A percentile compares a stretch with the other conserved stretches of the same genome.
Conservation (phyloP, 108 stramenopile species). For the Skeletonema menzelii region DNA sequence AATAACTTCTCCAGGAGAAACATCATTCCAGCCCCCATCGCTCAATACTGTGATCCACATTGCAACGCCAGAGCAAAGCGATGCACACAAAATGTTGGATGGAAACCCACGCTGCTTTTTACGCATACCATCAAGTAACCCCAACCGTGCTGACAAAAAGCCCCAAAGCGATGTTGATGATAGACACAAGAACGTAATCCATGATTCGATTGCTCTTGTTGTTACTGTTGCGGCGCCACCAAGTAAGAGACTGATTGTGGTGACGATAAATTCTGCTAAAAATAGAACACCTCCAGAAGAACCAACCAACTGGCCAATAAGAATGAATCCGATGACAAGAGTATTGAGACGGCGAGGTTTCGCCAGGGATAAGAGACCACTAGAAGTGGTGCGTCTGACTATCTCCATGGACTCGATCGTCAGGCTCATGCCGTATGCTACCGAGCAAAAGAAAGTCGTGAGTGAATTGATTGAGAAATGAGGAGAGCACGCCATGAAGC, state of each 20-base stretch:
- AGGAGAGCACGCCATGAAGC: constrained; percentile 59
- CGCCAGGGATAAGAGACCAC: constrained; percentile 38
- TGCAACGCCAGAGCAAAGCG: constrained; percentile 25
- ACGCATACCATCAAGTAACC: constrained; percentile 54
- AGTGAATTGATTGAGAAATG: constrained; percentile 68
- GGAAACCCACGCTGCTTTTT: constrained; percentile 53
- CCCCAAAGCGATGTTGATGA: constrained; percentile 65
- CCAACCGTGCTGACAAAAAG: constrained; percentile 61
- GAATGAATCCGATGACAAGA: constrained; percentile 47
- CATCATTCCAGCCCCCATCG: background rate
- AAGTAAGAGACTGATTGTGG: constrained; percentile 57
- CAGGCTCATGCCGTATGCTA: constrained; percentile 48
- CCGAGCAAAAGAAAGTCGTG: constrained; percentile 56
- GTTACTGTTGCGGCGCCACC: constrained; percentile 74
- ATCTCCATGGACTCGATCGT: constrained; percentile 68
- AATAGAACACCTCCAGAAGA: constrained; percentile 72
- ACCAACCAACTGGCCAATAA: constrained; percentile 71
- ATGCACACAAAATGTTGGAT: constrained; percentile 50
- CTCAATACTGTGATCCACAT: constrained; percentile 12
- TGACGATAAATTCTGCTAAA: constrained; percentile 72
- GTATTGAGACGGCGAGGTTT: constrained; percentile 49
- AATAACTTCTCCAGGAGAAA: background rate
- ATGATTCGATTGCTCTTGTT: constrained; percentile 57
- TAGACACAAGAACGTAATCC: constrained; percentile 66
- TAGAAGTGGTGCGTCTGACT: constrained; percentile 28